Percentiles rank a stretch among this genome's conserved stretches.
Conservation (phyloP, 306 rosid genomes). For the Rosa persica region DNA sequence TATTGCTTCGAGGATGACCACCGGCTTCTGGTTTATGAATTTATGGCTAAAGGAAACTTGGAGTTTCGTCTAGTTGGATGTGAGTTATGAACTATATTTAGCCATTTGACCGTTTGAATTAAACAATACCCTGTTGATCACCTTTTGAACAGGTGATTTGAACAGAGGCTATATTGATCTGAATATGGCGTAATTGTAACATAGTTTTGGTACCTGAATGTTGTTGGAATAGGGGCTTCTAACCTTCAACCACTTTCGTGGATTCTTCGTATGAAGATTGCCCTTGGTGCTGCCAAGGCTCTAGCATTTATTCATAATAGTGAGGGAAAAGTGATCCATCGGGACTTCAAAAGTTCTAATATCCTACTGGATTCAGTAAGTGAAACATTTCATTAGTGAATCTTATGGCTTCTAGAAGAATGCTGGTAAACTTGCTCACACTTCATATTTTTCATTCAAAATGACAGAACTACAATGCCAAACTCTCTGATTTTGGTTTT, state of each 20-base stretch:
- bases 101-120: not conserved
- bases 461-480: not conserved
- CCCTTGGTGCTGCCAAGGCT: no score
- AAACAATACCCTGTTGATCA: not conserved
- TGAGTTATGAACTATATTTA: not conserved
- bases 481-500: slow-evolving; percentile 4
- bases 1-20: not conserved
- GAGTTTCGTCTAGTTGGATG: not conserved
- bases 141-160: not conserved
- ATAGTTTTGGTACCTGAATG: not conserved
- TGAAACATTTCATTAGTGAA: not conserved
- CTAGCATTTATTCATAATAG: not conserved
- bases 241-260: not conserved
- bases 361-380: slow-evolving; percentile 7
- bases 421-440: not conserved
- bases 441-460: not conserved
- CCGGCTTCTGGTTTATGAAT: not conserved
- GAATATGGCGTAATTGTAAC: not conserved
- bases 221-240: not conserved
- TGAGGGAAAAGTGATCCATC: not conserved
- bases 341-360: not conserved
- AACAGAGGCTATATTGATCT: not conserved
- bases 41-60: not conserved
- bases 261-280: not conserved
- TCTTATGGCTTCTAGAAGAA: not conserved